phyloP scores from a whole-genome alignment of 441 rosid species.

The Pelargonium exstipulatum region DNA sequence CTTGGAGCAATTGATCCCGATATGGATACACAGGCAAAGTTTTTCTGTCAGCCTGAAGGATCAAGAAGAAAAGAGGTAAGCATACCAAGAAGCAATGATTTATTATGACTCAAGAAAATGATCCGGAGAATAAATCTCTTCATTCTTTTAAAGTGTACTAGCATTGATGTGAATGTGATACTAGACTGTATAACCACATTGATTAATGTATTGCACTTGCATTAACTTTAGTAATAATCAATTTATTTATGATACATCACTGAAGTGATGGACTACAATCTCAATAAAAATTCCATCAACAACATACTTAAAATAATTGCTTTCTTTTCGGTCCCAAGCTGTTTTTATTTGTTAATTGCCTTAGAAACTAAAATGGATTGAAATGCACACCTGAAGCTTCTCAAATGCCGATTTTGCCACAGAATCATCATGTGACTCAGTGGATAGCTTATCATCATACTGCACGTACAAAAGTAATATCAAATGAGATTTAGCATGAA shows the following conservation, averaged over 20 bases:
- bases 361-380: slow-evolving; percentile 8
- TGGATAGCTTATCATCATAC: slow-evolving; percentile 43
- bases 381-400: slow-evolving; percentile 63
- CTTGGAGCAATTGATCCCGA: slow-evolving; percentile 72
- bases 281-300: not conserved
- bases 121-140: not conserved
- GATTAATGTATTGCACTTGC: not conserved
- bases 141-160: not conserved
- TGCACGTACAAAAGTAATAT: slow-evolving; percentile 29
- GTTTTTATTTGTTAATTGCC: not conserved
- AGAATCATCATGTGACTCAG: slow-evolving; percentile 40
- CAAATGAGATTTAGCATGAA: slow-evolving; percentile 15
- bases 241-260: not conserved
- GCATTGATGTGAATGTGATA: not conserved
- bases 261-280: not conserved
- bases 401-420: slow-evolving; percentile 60
- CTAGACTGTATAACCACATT: not conserved
- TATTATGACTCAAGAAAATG: not conserved
- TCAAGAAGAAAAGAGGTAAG: slow-evolving; percentile 16
- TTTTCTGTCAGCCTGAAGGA: slow-evolving; percentile 71
- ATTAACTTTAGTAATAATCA: not conserved
- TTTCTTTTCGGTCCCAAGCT: not conserved
- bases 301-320: not conserved
- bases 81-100: not conserved
- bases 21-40: slow-evolving; percentile 74